A percentile compares a stretch with the other conserved stretches of the same genome.
Evolutionary conservation across 1,139 yeast species (phyloP).

Genomic region (Petasospora rhodanensis): DNA sequence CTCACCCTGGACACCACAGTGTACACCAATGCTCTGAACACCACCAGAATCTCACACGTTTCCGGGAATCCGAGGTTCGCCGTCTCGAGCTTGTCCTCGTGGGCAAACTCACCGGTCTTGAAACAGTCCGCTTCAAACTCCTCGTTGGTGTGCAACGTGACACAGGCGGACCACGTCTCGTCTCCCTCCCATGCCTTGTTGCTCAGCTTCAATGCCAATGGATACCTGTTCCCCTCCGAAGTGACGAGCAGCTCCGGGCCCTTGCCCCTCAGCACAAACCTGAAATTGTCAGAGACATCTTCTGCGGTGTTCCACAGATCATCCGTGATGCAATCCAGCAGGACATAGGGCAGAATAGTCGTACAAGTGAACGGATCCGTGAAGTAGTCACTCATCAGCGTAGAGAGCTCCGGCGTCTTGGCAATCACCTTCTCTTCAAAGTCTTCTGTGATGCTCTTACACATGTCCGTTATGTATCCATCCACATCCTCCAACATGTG

Average conservation of each 20-base stretch:
- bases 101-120: background rate
- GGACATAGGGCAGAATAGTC: conserved; percentile 5
- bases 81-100: conserved; percentile 1
- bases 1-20: conserved; percentile 1
- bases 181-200: conserved; percentile 1
- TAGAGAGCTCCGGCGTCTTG: background rate
- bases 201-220: background rate
- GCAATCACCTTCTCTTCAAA: background rate
- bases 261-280: conserved; percentile 3
- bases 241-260: conserved; percentile 4
- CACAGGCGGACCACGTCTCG: background rate
- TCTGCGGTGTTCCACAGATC: conserved; percentile 5
- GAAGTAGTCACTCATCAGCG: conserved; percentile 2
- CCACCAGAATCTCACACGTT: conserved; percentile 2
- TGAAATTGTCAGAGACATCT: conserved; percentile 2
- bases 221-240: background rate
- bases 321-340: conserved; percentile 9
- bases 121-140: background rate
- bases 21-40: conserved; percentile 5
- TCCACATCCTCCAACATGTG: background rate
- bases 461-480: conserved; percentile 2
- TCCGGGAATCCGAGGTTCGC: background rate
- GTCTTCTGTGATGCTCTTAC: background rate
- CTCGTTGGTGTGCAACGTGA: background rate
- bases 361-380: conserved; percentile 1